A percentile compares a stretch with the other conserved stretches of the same genome.
phyloP scores from a whole-genome alignment of 2,329 filamentous ascomycete genomes.

The Dactylellina leptospora region DNA sequence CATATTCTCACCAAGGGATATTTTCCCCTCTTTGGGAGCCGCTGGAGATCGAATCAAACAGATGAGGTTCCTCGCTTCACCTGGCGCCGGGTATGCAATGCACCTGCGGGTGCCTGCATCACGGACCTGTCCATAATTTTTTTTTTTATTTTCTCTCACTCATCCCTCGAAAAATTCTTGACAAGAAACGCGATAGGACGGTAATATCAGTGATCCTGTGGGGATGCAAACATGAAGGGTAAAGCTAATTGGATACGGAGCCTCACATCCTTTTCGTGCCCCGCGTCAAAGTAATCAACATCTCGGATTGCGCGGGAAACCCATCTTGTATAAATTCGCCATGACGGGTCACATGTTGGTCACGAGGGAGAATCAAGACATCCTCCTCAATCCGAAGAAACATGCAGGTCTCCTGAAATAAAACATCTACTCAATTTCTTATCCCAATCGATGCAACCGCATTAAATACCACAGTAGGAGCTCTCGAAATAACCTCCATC shows the following conservation, averaged over 20 bases:
- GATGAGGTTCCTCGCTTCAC: slow-evolving; percentile 51
- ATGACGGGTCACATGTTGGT: slow-evolving; percentile 42
- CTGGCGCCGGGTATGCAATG: slow-evolving; percentile 54
- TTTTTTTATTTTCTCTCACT: too few relatives aligned
- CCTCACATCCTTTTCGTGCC: not conserved
- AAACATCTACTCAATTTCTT: not conserved
- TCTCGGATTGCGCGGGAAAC: not conserved
- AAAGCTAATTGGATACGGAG: not conserved
- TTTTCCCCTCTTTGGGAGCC: too few relatives aligned
- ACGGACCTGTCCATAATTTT: slow-evolving; percentile 14
- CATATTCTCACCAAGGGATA: too few relatives aligned
- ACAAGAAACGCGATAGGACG: slow-evolving; percentile 16
- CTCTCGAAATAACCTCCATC: slow-evolving; percentile 1
- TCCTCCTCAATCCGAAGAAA: too few relatives aligned
- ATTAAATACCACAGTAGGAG: slow-evolving; percentile 22
- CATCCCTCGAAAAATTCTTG: too few relatives aligned
- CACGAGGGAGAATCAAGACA: slow-evolving; percentile 22
- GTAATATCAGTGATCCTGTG: too few relatives aligned
- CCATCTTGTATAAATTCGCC: slow-evolving; percentile 46
- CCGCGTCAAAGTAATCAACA: not conserved
- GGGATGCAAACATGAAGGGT: not conserved
- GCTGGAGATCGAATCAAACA: slow-evolving; percentile 6
- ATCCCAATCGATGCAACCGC: slow-evolving; percentile 18
- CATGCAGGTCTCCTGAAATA: slow-evolving; percentile 30
- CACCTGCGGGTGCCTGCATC: slow-evolving; percentile 52